Base-by-base conservation (phyloP, 2,329 filamentous ascomycete species). In the Neurospora crassa region DNA sequence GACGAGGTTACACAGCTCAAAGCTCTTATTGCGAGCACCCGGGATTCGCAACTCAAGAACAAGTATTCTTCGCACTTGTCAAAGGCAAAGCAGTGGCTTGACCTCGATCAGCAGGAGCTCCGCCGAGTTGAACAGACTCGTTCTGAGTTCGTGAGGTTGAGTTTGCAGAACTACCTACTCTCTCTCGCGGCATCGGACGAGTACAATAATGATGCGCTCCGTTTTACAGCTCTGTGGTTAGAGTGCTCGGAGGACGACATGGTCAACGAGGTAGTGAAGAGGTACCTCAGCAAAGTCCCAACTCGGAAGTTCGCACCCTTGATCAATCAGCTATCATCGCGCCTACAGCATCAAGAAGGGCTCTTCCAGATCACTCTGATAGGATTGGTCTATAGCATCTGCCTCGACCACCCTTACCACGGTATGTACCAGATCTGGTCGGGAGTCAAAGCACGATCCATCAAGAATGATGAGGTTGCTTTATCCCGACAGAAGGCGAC, bases 351-450 rank as follows among this genome's bases (percentile, higher is more conserved):
- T 73, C 87, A 90, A 41, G 81, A 86, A 1, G 87, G 85, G 18
- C 78, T 84, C 0, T 99, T 99, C 77, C 96, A 99, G 77, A 85
- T 84, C 53, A 84, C 95, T 1, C 84, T 99, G 1, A 88, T 89
- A 69, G 84, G 85, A 1, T 83, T 99, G 20, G 90, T 98, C 4
- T 89, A 90, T 77, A 90, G 90, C 10, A 97, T 99, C 70, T 98
- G 95, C 78, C 85, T 88, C 12, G 94, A 99, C 71, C 96, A 99
- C 81, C 96, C 96, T 0, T 97, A 94, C 79, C 96, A 99, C 78
- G 94, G 94, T 68, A 95, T 98, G 90, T 97, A 99, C 79, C 94
- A 98, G 76, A 93, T 99, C 59, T 97, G 95, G 84, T 92, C 94
- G 2, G 90, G 91, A 29, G 90, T 88, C 67, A 92, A 90, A 76